Evolutionary conservation across 805 yeast genomes (phyloP), one percentile per base, ranked within the genome.

Genomic region (Wickerhamomyces mucosus): DNA sequence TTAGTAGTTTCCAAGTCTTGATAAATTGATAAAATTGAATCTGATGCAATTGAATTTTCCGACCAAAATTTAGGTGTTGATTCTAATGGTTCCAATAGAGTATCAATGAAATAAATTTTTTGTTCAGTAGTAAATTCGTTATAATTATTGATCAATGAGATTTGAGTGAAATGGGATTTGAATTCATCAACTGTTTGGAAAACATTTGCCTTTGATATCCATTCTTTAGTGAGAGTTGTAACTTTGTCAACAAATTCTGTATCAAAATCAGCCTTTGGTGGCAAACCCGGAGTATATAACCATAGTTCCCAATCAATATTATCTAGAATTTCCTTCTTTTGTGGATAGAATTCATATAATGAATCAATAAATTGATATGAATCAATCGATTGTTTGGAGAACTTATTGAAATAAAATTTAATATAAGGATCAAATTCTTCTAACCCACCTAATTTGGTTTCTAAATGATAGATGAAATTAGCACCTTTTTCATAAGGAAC

Each of bases 401-500:
- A 86, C 47, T 69, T 75, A 28, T 55, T 58, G 58, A 86, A 86
- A 59, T 86, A 86, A 53, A 67, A 69, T 35, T 79, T 82, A 46
- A 86, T 77, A 50, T 82, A 86, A 30, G 81, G 78, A 53, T 84
- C 94, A 52, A 84, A 86, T 13, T 55, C 67, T 15, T 63, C 63
- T 27, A 57, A 51, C 23, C 84, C 86, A 28, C 89, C 84, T 9
- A 86, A 60, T 22, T 63, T 51, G 29, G 65, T 68, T 57, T 88
- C 96, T 31, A 86, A 64, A 45, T 75, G 72, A 59, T 72, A 82
- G 36, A 88, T 63, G 47, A 86, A 66, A 43, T 79, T 83, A 46
- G 78, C 80, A 7, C 96, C 96, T 55, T 85, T 85, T 53, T 86
- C 96, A 56, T 86, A 86, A 3, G 95, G 95, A 28, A 86, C 94